Evolutionary conservation across 1,139 yeast genomes (phyloP).

Genomic region (Nakaseomyces nivariensis): DNA sequence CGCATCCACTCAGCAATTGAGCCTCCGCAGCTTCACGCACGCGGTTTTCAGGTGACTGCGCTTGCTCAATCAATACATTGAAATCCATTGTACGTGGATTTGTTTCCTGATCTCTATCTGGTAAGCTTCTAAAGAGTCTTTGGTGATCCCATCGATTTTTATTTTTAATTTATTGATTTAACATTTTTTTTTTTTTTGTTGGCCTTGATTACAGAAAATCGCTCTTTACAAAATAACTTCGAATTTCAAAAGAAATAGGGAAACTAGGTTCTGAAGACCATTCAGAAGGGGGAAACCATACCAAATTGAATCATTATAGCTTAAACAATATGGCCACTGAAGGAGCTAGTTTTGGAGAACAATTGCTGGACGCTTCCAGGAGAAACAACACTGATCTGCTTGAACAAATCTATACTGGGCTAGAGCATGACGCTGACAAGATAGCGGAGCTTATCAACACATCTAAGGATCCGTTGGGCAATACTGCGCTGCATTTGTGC

Average conservation of each 20-base stretch:
- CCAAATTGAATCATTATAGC: no score
- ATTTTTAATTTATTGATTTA: no score
- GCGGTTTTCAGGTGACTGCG: slow-evolving; percentile 29
- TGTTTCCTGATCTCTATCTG: no score
- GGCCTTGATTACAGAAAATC: no score
- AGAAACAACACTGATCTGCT: slow-evolving; percentile 77
- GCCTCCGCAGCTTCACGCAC: slow-evolving; percentile 30
- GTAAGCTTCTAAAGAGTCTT: no score
- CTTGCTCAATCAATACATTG: slow-evolving; percentile 4
- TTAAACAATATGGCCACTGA: slow-evolving; percentile 18
- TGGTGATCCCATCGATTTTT: no score
- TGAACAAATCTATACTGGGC: slow-evolving; percentile 41
- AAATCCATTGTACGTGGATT: slow-evolving; percentile 3
- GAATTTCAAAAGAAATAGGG: no score
- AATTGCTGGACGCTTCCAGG: slow-evolving; percentile 76
- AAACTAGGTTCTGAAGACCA: no score
- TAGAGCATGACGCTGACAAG: slow-evolving; percentile 37
- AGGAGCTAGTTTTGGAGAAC: slow-evolving; percentile 77
- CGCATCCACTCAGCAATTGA: slow-evolving; percentile 20
- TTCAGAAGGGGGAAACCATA: no score
- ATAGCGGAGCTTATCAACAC: slow-evolving; percentile 57
- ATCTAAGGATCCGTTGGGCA: slow-evolving; percentile 71
- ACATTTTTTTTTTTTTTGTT: no score
- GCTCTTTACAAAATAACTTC: no score
- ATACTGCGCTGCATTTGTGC: slow-evolving; percentile 74